Conservation (phyloP, 805 yeast species). For the Ogataea trehaloabstinens region DNA sequence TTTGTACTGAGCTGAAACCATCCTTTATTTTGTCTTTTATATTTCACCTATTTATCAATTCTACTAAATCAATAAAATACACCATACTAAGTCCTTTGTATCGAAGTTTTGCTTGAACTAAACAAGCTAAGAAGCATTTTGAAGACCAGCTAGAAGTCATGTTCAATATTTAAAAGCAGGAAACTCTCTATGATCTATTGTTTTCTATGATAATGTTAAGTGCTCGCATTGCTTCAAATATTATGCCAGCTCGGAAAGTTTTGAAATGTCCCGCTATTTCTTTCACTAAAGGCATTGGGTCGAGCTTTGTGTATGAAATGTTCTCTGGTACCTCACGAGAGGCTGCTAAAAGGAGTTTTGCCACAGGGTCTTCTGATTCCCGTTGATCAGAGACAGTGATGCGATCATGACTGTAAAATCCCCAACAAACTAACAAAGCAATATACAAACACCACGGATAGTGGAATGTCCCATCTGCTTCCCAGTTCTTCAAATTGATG, state of each 20-base stretch:
- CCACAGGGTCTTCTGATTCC: background rate
- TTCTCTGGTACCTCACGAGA: constrained; percentile 8
- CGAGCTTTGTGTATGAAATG: background rate
- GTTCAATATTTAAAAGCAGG: too few species aligned
- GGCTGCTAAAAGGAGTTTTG: constrained; percentile 6
- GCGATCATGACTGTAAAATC: constrained; percentile 10
- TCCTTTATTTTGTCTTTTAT: too few species aligned
- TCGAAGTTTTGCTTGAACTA: too few species aligned
- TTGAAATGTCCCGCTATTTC: constrained; percentile 8
- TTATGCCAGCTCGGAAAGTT: constrained; percentile 5
- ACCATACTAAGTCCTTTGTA: too few species aligned
- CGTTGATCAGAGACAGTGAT: background rate
- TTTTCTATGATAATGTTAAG: constrained; percentile 1
- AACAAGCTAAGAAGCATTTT: too few species aligned
- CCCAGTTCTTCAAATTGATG: constrained; percentile 15
- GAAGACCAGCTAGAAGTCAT: too few species aligned
- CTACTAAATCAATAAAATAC: too few species aligned
- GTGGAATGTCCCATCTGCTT: constrained; percentile 20
- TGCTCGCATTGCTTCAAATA: constrained; percentile 8
- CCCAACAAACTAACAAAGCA: constrained; percentile 14
- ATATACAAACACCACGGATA: constrained; percentile 19
- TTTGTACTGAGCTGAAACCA: too few species aligned
- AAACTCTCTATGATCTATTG: too few species aligned
- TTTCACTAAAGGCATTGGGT: constrained; percentile 8
- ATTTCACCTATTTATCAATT: too few species aligned